Evolutionary conservation across 2,329 filamentous ascomycete species (phyloP), one percentile per base, ranked within the genome.

Genomic region (Cercospora zeae-maydis): DNA sequence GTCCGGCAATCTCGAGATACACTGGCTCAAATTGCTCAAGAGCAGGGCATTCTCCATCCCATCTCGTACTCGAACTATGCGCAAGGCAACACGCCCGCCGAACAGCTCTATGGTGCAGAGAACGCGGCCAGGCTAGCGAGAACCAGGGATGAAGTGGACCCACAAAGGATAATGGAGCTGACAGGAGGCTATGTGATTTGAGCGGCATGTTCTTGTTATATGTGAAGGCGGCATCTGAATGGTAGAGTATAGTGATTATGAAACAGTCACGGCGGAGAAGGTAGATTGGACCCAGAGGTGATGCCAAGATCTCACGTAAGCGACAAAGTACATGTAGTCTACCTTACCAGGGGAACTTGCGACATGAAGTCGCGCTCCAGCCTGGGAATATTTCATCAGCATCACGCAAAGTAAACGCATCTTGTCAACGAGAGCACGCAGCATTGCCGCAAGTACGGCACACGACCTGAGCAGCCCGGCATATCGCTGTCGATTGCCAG

Each of bases 21-120:
- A 6, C 19, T 58, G 56, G 31, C 14, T 6, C 9, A 33, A 4
- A 8, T 58, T 21, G 56, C 56, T 33, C 24, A 42, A 14, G 14
- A 31, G 14, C 42, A 58, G 13, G 42, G 56, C 4, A 45, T 58
- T 14, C 42, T 58, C 9, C 56, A 58, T 31, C 42, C 56, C 10
- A 37, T 51, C 9, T 51, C 56, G 19, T 58, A 58, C 21, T 33
- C 56, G 16, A 58, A 58, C 21, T 58, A 58, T 21, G 39, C 56
- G 7, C 37, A 45, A 33, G 56, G 37, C 11, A 27, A n/a, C 16
- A 58, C 42, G 14, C 21, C 56, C 9, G 42, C 42, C 9, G 14
- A 51, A 8, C n/a, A 49, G 27, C 30, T 58, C 27, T 58, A 51
- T 33, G 56, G 56, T 9, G 9, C 39, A 11, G 30, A 27, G 2